phyloP scores from a whole-genome alignment of 2,329 filamentous ascomycete species.

The Berkeleyomyces basicola region DNA sequence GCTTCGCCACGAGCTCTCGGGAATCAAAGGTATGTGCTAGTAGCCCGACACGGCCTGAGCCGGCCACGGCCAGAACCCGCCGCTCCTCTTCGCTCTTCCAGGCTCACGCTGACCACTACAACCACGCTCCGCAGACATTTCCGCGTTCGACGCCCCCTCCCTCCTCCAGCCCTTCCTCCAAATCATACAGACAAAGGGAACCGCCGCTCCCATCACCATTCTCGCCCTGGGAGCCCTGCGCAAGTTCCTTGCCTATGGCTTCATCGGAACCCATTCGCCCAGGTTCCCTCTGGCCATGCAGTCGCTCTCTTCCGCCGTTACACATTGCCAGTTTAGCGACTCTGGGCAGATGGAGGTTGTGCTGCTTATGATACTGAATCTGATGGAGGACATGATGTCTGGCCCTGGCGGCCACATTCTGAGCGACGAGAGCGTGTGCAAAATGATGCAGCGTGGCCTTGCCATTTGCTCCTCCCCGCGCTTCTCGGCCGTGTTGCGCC shows the following conservation, averaged over 20 bases:
- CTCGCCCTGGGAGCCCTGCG: slow-evolving; percentile 84
- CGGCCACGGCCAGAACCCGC: not conserved
- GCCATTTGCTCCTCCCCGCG: slow-evolving; percentile 93
- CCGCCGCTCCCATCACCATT: slow-evolving; percentile 89
- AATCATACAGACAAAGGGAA: slow-evolving; percentile 90
- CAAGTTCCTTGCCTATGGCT: slow-evolving; percentile 91
- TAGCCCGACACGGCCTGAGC: not conserved
- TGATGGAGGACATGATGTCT: slow-evolving; percentile 98
- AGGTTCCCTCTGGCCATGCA: slow-evolving; percentile 86
- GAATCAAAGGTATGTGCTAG: slow-evolving; percentile 49
- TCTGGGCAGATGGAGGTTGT: slow-evolving; percentile 92
- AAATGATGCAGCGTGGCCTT: slow-evolving; percentile 97
- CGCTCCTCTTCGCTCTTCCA: not conserved
- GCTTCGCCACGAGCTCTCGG: slow-evolving; percentile 71
- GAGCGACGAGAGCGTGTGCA: slow-evolving; percentile 96
- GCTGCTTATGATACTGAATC: slow-evolving; percentile 76
- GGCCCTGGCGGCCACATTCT: slow-evolving; percentile 80
- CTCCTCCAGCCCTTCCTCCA: slow-evolving; percentile 89
- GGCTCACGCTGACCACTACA: not conserved
- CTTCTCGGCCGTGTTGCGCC: slow-evolving; percentile 74
- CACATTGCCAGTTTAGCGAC: slow-evolving; percentile 93
- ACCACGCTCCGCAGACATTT: slow-evolving; percentile 47
- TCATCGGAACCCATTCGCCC: slow-evolving; percentile 72
- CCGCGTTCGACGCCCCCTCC: slow-evolving; percentile 72
- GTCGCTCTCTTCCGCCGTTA: slow-evolving; percentile 82